phyloP scores from a whole-genome alignment of 139 green algal species.

The Chlamydomonas eustigma region DNA sequence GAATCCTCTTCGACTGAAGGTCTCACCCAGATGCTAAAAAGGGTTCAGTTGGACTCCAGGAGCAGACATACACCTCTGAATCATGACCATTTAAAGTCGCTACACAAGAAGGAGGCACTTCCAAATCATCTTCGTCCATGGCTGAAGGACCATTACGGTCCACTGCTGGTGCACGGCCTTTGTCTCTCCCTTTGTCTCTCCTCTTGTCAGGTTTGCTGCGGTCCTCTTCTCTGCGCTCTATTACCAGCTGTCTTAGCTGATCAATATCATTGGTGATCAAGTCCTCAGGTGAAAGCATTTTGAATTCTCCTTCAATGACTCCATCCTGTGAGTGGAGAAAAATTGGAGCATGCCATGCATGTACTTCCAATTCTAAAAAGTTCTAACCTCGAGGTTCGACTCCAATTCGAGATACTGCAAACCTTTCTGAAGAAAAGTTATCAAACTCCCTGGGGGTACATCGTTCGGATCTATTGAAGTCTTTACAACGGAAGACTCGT shows the following conservation, averaged over 20 bases:
- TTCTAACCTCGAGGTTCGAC: constrained; percentile 88
- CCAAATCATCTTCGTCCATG: constrained; percentile 9
- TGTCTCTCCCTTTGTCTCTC: neutral
- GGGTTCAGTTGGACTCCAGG: constrained; percentile 72
- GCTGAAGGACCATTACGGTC: constrained; percentile 2
- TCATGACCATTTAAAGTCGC: constrained; percentile 65
- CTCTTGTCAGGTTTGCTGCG: constrained; percentile 3
- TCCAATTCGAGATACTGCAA: constrained; percentile 97
- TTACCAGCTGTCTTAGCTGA: constrained; percentile 70
- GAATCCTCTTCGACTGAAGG: too few relatives aligned
- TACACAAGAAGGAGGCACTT: constrained; percentile 1
- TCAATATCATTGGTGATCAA: constrained; percentile 85
- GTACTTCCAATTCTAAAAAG: too few relatives aligned
- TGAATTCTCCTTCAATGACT: constrained; percentile 81
- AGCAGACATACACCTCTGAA: constrained; percentile 84
- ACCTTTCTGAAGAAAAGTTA: constrained; percentile 94
- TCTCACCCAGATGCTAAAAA: constrained; percentile 75
- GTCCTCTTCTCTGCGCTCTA: constrained; percentile 33
- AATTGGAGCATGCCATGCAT: neutral
- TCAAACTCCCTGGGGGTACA: constrained; percentile 85
- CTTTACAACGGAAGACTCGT: constrained; percentile 72
- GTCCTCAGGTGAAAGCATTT: constrained; percentile 74
- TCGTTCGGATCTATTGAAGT: constrained; percentile 70
- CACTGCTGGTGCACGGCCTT: neutral
- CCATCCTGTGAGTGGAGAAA: constrained; percentile 57